Evolutionary conservation across 257 asterid genomes (phyloP).

Genomic region (Solanum dulcamara): DNA sequence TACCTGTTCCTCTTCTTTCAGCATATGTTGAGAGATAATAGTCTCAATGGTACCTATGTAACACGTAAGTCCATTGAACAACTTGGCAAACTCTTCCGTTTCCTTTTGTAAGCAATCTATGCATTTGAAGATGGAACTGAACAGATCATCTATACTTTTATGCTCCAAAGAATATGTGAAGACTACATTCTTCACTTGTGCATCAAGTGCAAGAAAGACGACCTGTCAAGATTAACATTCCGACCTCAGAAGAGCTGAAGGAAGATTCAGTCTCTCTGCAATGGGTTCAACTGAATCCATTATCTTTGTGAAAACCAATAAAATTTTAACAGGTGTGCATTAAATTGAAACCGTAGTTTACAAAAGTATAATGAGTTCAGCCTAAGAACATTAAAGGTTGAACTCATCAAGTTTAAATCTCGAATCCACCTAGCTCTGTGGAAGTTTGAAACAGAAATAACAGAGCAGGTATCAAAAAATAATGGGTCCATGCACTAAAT

Average conservation of each 20-base stretch:
- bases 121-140: constrained; percentile 33
- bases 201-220: constrained; percentile 70
- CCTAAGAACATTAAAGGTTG: neutral
- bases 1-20: constrained; percentile 89
- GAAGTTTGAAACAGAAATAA: neutral
- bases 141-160: constrained; percentile 43
- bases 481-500: neutral
- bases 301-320: neutral
- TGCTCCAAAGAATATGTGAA: constrained; percentile 58
- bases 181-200: constrained; percentile 54
- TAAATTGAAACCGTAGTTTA: neutral
- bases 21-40: constrained; percentile 69
- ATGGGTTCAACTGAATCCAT: neutral
- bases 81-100: constrained; percentile 22
- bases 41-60: constrained; percentile 45
- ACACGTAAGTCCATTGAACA: constrained; percentile 48
- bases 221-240: constrained; percentile 43
- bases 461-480: neutral
- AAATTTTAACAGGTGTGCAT: neutral
- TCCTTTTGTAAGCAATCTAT: constrained; percentile 42
- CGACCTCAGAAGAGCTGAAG: constrained; percentile 7
- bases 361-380: neutral
- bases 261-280: neutral
- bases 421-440: neutral
- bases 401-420: neutral